Percentiles rank a stretch among this genome's conserved stretches.
Conservation (phyloP, 2,329 filamentous ascomycete species). For the Aspergillaceae sp. region DNA sequence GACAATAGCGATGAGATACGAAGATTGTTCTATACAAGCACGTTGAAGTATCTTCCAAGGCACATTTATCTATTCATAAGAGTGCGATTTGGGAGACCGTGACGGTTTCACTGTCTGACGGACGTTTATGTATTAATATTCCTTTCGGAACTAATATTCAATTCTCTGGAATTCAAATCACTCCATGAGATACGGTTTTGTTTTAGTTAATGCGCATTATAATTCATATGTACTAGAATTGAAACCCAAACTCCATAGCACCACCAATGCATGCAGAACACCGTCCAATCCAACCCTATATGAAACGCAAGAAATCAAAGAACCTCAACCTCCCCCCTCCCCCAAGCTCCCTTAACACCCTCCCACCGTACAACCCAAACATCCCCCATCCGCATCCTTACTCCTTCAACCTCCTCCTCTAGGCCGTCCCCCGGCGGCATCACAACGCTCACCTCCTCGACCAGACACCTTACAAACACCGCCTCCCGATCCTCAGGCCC, state of each 20-base stretch:
- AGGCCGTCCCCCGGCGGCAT: conserved; percentile 24
- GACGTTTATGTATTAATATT: neutral
- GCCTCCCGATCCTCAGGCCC: conserved; percentile 71
- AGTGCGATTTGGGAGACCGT: too few relatives aligned
- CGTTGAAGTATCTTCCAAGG: too few relatives aligned
- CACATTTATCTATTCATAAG: too few relatives aligned
- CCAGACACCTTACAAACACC: conserved; percentile 64
- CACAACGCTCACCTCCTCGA: conserved; percentile 39
- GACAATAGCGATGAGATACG: neutral
- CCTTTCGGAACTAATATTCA: neutral
- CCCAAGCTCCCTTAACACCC: conserved; percentile 54
- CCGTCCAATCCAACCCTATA: too few relatives aligned
- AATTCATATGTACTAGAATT: too few relatives aligned
- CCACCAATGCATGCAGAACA: too few relatives aligned
- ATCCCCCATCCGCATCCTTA: conserved; percentile 48
- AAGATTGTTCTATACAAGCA: neutral
- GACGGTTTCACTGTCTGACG: neutral
- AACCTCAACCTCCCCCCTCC: conserved; percentile 36
- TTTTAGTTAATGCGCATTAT: too few relatives aligned
- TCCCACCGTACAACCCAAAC: conserved; percentile 65
- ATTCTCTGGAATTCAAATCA: too few relatives aligned
- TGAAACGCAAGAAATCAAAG: conserved; percentile 18
- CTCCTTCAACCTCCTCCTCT: conserved; percentile 23
- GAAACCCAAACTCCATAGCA: too few relatives aligned
- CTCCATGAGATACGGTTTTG: too few relatives aligned